phyloP scores from a whole-genome alignment of 352 stramenopile genomes.

The Globisporangium sylvaticum region DNA sequence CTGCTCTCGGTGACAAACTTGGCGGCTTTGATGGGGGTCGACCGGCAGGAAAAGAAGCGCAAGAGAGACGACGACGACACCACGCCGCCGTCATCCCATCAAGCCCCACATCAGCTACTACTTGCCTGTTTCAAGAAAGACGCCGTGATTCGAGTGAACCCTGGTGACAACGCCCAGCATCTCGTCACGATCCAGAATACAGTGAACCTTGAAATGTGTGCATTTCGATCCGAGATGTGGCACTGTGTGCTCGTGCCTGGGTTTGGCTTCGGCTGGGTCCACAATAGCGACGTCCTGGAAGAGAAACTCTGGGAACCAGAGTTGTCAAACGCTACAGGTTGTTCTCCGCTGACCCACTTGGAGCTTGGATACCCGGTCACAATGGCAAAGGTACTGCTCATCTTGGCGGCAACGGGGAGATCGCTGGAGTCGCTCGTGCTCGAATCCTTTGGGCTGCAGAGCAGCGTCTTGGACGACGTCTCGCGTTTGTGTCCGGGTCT shows the following conservation, averaged over 20 bases:
- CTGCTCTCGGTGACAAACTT: not conserved
- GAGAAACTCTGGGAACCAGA: not conserved
- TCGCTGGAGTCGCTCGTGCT: conserved; percentile 7
- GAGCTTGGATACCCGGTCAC: conserved; percentile 7
- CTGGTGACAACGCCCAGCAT: not conserved
- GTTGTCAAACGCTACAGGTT: not conserved
- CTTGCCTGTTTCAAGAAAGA: not conserved
- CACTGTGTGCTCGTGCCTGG: conserved; percentile 5
- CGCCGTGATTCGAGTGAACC: not conserved
- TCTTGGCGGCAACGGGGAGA: not conserved
- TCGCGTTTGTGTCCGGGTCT: not conserved
- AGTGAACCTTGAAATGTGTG: not conserved
- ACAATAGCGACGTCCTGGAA: not conserved
- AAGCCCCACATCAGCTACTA: not conserved
- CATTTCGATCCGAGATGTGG: not conserved
- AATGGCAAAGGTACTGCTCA: not conserved
- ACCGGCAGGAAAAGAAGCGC: conserved; percentile 1
- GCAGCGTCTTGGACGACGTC: conserved; percentile 1
- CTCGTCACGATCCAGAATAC: not conserved
- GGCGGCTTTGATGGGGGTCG: not conserved
- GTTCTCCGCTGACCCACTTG: not conserved
- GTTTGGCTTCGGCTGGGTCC: conserved; percentile 10
- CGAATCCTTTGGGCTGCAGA: not conserved
- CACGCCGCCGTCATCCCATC: not conserved
- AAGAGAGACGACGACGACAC: not conserved